Conservation (phyloP, 1,284 basidiomycete genomes). For the Trametes versicolor region DNA sequence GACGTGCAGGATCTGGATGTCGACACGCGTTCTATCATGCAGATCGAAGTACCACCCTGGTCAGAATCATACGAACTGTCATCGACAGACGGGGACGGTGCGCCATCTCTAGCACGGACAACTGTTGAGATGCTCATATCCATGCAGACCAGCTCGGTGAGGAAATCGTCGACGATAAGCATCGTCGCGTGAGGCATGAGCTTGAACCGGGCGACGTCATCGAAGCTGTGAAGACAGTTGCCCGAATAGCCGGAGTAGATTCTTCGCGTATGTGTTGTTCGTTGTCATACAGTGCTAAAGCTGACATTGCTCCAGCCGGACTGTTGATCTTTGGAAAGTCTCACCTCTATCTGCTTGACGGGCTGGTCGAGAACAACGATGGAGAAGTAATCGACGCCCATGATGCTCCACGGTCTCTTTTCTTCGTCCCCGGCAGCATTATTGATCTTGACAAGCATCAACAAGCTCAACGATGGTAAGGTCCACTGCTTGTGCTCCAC, state of each 20-base stretch:
- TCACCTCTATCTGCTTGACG: constrained; percentile 93
- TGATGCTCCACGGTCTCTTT: constrained; percentile 85
- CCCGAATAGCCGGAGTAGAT: constrained; percentile 88
- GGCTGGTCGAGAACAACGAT: constrained; percentile 87
- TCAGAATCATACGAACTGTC: constrained; percentile 82
- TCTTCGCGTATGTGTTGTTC: constrained; percentile 74
- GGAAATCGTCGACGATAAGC: constrained; percentile 81
- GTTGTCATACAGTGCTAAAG: background rate
- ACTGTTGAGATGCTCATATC: background rate
- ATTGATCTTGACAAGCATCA: constrained; percentile 83
- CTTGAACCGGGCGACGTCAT: constrained; percentile 92
- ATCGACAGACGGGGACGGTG: constrained; percentile 70
- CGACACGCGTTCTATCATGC: constrained; percentile 66
- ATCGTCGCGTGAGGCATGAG: constrained; percentile 82
- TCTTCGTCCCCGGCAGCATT: constrained; percentile 87
- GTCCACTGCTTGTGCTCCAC: background rate
- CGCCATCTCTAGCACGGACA: constrained; percentile 20
- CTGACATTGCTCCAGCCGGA: constrained; percentile 63
- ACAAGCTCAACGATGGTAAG: constrained; percentile 82
- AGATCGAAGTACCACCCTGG: constrained; percentile 80
- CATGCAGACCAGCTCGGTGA: constrained; percentile 67
- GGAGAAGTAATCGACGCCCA: constrained; percentile 92
- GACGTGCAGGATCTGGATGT: constrained; percentile 69
- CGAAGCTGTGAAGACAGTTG: constrained; percentile 89
- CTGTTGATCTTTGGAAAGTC: constrained; percentile 87